Percentiles rank a stretch among this genome's conserved stretches.
Evolutionary conservation across 176 grass and related monocot species (phyloP).

Genomic region (Aegilops bicornis): DNA sequence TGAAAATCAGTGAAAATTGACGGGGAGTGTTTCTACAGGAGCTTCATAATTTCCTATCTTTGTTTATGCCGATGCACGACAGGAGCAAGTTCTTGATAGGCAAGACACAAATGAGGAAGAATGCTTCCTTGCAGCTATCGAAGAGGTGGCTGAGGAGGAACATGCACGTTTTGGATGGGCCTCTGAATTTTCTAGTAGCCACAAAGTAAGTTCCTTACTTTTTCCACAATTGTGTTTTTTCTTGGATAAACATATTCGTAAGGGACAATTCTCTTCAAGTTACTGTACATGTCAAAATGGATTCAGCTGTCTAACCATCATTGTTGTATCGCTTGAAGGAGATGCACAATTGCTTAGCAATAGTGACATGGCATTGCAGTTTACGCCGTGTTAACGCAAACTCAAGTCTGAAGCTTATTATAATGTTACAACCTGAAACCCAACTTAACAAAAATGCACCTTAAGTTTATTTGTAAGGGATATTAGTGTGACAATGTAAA

Average conservation of each 20-base stretch:
- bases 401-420: not conserved
- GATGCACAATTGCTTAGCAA: not conserved
- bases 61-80: not conserved
- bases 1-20: constrained; percentile 22
- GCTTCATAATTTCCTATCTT: constrained; percentile 37
- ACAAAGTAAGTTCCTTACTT: constrained; percentile 6
- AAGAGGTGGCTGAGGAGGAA: constrained; percentile 3
- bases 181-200: not conserved
- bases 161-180: not conserved
- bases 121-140: constrained; percentile 13
- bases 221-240: not conserved
- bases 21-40: constrained; percentile 41
- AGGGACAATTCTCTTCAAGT: constrained; percentile 3
- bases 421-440: not conserved
- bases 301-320: not conserved
- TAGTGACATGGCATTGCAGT: not conserved
- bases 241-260: not conserved
- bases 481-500: not conserved
- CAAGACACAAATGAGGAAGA: constrained; percentile 30
- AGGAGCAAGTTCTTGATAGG: constrained; percentile 42
- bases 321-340: constrained; percentile 11
- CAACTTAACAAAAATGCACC: not conserved
- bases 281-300: not conserved
- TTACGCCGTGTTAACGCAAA: not conserved
- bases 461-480: not conserved